These are phyloP conservation scores for Eucalyptus pumila DNA, from an alignment of 345 rosid genomes.

Conservation along the genomic window DNA sequence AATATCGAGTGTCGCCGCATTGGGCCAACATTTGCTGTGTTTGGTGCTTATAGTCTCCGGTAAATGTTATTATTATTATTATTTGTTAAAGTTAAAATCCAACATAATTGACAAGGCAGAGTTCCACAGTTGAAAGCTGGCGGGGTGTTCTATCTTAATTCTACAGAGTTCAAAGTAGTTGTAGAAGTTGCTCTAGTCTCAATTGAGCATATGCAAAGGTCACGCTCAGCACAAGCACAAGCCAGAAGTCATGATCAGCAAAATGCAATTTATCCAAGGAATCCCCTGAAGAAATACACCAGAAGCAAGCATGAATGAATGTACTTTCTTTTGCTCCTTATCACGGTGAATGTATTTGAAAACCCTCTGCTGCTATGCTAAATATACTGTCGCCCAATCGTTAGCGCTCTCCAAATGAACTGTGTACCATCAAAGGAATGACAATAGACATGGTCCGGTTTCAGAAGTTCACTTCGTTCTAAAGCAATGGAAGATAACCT, in stretches of 20 bases:
- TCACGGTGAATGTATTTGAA: background rate
- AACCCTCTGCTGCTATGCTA: background rate
- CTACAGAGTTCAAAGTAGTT: background rate
- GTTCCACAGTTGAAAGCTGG: background rate
- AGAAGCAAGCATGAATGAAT: background rate
- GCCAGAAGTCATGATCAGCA: background rate
- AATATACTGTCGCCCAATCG: background rate
- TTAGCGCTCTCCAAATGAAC: background rate
- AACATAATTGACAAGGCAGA: background rate
- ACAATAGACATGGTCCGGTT: background rate
- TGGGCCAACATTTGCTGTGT: background rate
- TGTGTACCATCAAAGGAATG: background rate
- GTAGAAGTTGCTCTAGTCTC: background rate
- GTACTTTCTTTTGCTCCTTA: background rate
- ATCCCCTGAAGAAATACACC: background rate
- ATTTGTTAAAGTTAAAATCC: background rate
- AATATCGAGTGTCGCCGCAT: background rate
- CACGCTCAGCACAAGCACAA: background rate
- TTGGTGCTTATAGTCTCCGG: background rate
- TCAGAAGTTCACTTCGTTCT: background rate
- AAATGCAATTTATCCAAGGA: background rate
- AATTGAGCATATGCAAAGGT: background rate
- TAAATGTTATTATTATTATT: background rate
- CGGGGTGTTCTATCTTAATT: background rate
- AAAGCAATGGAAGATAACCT: slow-evolving; percentile 31